Conservation (phyloP, 306 rosid species). For the Begonia loranthoides region DNA sequence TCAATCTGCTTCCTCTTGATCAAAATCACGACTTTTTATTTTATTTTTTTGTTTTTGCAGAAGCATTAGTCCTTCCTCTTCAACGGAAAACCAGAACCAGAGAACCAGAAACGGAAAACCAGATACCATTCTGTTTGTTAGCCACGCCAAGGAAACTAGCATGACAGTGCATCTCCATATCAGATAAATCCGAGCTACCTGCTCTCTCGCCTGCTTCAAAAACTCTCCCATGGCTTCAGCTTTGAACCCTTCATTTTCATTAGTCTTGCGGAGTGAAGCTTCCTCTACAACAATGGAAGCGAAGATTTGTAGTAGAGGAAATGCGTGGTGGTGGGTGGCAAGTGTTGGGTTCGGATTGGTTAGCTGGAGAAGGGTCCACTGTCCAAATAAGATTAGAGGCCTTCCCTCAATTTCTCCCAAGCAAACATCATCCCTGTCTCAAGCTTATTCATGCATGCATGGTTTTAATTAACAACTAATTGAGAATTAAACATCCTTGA, state of each 20-base stretch:
- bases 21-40: no score
- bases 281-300: background rate
- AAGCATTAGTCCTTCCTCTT: no score
- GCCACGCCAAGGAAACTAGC: constrained; percentile 66
- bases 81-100: no score
- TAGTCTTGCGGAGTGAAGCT: constrained; percentile 16
- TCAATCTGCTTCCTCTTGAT: no score
- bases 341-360: background rate
- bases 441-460: no score
- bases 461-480: no score
- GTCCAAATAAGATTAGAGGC: background rate
- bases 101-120: no score
- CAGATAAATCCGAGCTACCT: constrained; percentile 64
- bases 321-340: background rate
- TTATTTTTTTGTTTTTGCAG: no score
- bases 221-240: constrained; percentile 35
- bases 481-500: no score
- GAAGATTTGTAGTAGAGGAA: background rate
- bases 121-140: constrained; percentile 2
- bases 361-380: background rate
- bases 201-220: constrained; percentile 62
- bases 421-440: no score
- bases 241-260: constrained; percentile 31
- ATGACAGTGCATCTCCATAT: constrained; percentile 80
- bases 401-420: background rate